Conservation (phyloP, 352 stramenopile species). For the Pythium folliculosum region DNA sequence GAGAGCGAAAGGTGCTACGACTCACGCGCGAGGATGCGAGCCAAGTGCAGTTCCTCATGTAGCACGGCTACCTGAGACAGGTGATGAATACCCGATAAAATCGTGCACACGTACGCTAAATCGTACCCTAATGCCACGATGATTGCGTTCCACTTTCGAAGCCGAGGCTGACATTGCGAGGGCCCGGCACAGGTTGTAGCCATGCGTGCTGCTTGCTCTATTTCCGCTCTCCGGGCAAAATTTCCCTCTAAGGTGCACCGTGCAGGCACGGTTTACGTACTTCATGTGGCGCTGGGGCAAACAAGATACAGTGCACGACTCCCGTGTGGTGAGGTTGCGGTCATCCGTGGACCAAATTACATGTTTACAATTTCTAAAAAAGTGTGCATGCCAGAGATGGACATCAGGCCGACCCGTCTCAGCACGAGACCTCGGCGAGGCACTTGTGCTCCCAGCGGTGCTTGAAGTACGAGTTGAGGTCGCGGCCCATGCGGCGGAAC, state of each 20-base stretch:
- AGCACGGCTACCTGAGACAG: background rate
- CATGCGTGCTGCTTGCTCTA: background rate
- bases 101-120: background rate
- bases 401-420: background rate
- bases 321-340: background rate
- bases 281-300: too few relatives aligned
- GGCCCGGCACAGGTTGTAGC: background rate
- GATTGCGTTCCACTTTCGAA: background rate
- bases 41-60: slow-evolving; percentile 77
- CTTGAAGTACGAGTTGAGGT: slow-evolving; percentile 57
- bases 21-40: slow-evolving; percentile 80
- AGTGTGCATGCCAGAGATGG: background rate
- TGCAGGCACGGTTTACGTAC: too few relatives aligned
- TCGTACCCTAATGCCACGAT: too few relatives aligned
- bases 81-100: background rate
- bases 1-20: slow-evolving; percentile 59
- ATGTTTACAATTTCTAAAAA: background rate
- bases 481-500: slow-evolving; percentile 27
- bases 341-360: background rate
- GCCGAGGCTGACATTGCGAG: background rate
- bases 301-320: background rate
- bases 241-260: background rate
- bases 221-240: too few relatives aligned
- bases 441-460: slow-evolving; percentile 48
- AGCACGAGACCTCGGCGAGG: slow-evolving; percentile 32